Conservation (phyloP, 2,329 filamentous ascomycete species). For the Diaporthe helianthi region DNA sequence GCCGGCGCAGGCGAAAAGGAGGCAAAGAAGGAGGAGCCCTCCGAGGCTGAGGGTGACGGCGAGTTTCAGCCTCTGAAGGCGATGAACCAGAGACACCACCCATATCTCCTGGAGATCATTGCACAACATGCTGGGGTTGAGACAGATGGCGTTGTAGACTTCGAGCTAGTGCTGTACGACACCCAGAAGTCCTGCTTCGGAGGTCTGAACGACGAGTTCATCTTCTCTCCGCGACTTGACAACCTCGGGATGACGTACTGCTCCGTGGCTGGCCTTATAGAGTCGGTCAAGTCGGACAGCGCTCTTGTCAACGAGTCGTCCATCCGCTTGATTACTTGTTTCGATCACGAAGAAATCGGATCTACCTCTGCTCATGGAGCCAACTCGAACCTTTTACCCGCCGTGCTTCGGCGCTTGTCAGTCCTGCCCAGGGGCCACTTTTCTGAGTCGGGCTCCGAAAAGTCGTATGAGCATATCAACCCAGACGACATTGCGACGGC, state of each 20-base stretch:
- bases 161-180: conserved; percentile 96
- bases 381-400: conserved; percentile 87
- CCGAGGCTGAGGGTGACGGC: conserved; percentile 51
- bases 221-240: conserved; percentile 94
- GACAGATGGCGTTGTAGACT: conserved; percentile 81
- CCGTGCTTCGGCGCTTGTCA: conserved; percentile 85
- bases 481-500: conserved; percentile 73
- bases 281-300: conserved; percentile 70
- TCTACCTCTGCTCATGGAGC: conserved; percentile 92
- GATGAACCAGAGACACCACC: conserved; percentile 84
- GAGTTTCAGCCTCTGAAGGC: conserved; percentile 78
- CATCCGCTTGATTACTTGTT: conserved; percentile 92
- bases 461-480: conserved; percentile 67
- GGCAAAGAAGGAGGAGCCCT: conserved; percentile 46
- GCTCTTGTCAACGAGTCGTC: conserved; percentile 77
- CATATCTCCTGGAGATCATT: conserved; percentile 84
- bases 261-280: conserved; percentile 82
- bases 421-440: conserved; percentile 71
- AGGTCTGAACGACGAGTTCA: conserved; percentile 90
- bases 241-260: conserved; percentile 98
- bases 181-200: conserved; percentile 90
- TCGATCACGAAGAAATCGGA: conserved; percentile 98
- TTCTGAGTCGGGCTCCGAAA: conserved; percentile 59
- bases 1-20: conserved; percentile 60
- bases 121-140: conserved; percentile 78